A percentile compares a stretch with the other conserved stretches of the same genome.
phyloP scores from a whole-genome alignment of 495 filamentous ascomycete genomes.

The Podospora conica region DNA sequence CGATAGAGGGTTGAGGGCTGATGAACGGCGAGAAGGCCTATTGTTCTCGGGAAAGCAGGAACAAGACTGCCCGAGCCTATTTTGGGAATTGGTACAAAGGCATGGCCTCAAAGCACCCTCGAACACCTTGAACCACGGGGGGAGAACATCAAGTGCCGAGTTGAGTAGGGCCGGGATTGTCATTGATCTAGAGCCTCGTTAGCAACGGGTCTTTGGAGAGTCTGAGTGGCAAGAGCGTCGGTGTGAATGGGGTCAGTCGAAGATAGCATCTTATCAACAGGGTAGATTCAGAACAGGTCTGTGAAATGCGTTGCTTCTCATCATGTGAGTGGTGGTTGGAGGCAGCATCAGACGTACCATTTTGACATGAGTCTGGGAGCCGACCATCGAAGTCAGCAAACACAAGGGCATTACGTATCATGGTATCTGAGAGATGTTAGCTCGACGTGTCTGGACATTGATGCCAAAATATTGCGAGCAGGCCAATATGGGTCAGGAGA shows the following conservation, averaged over 20 bases:
- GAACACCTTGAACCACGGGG: neutral
- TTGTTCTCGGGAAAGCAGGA: neutral
- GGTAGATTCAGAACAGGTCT: conserved; percentile 8
- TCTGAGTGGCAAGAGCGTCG: neutral
- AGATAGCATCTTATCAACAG: conserved; percentile 8
- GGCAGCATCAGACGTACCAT: neutral
- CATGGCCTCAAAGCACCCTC: neutral
- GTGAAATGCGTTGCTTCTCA: conserved; percentile 12
- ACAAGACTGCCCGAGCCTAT: neutral
- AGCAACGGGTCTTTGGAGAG: neutral
- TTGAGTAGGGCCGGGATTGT: neutral
- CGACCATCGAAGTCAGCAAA: neutral
- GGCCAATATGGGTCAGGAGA: conserved; percentile 27
- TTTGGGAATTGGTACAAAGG: neutral
- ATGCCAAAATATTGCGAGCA: neutral
- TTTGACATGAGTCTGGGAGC: neutral
- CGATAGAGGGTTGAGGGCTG: neutral
- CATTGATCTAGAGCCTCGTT: neutral
- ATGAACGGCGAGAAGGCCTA: neutral
- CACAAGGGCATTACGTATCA: too few relatives aligned
- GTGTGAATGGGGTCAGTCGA: neutral
- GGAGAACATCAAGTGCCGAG: neutral
- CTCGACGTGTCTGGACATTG: neutral
- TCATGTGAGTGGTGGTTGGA: neutral
- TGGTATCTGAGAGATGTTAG: neutral